These are phyloP conservation scores for Colletotrichum sp. DNA, from an alignment of 2,329 filamentous ascomycete genomes.

Conservation along the genomic window DNA sequence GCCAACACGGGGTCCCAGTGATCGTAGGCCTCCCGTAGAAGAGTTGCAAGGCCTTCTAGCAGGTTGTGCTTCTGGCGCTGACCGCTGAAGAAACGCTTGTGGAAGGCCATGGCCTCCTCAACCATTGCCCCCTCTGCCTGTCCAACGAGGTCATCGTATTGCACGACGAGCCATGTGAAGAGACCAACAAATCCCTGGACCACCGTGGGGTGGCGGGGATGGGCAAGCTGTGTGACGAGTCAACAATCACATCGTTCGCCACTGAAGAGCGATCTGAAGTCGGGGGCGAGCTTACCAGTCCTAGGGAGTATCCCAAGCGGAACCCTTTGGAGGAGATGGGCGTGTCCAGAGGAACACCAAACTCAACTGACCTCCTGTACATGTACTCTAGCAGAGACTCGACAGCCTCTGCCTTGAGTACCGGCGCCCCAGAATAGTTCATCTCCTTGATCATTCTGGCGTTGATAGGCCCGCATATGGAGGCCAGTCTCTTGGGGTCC, in stretches of 20 bases:
- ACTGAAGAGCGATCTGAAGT: background rate
- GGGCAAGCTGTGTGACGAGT: slow-evolving; percentile 22
- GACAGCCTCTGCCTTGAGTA: slow-evolving; percentile 17
- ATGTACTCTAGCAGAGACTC: slow-evolving; percentile 23
- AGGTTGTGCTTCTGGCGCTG: slow-evolving; percentile 24
- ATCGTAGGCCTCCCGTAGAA: slow-evolving; percentile 23
- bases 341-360: slow-evolving; percentile 23
- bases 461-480: slow-evolving; percentile 7
- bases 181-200: slow-evolving; percentile 25
- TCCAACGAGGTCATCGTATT: slow-evolving; percentile 26
- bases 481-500: slow-evolving; percentile 5
- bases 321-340: slow-evolving; percentile 24
- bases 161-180: slow-evolving; percentile 27
- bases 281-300: slow-evolving; percentile 9
- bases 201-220: slow-evolving; percentile 21
- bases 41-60: slow-evolving; percentile 19
- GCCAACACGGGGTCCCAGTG: slow-evolving; percentile 24
- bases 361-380: slow-evolving; percentile 23
- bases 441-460: slow-evolving; percentile 7
- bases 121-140: slow-evolving; percentile 22
- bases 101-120: slow-evolving; percentile 22
- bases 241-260: background rate
- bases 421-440: slow-evolving; percentile 20
- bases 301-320: slow-evolving; percentile 22
- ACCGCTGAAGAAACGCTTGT: slow-evolving; percentile 23